These are phyloP conservation scores for Gardenia jasminoides DNA, from an alignment of 257 asterid genomes.

Conservation along the genomic window DNA sequence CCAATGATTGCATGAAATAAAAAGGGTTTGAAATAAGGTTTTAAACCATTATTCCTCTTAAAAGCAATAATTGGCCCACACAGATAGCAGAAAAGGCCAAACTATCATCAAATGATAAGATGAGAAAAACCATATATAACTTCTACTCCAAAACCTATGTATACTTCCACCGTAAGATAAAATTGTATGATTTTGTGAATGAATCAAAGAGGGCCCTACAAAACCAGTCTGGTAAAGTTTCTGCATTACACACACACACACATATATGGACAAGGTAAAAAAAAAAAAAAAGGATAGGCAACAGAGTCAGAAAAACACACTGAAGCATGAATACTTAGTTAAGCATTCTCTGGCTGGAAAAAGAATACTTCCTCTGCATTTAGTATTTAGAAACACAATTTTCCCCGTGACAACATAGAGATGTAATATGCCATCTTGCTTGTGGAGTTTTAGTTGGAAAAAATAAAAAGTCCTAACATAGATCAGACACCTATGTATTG, in stretches of 20 bases:
- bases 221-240: not conserved
- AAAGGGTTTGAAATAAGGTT: not conserved
- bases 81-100: not conserved
- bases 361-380: not conserved
- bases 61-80: not conserved
- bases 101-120: not conserved
- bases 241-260: too few relatives aligned
- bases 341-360: not conserved
- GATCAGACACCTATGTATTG: not conserved
- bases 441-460: too few relatives aligned
- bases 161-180: not conserved
- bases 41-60: not conserved
- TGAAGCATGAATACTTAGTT: not conserved
- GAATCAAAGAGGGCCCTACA: not conserved
- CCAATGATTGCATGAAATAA: too few relatives aligned
- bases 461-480: not conserved
- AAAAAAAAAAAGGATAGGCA: too few relatives aligned
- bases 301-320: not conserved
- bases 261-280: too few relatives aligned
- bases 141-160: not conserved
- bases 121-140: too few relatives aligned
- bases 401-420: not conserved
- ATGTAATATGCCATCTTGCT: not conserved
- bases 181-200: not conserved
- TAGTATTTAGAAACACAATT: not conserved